Evolutionary conservation across 345 rosid species (phyloP).

Genomic region (Acer yangbiense): DNA sequence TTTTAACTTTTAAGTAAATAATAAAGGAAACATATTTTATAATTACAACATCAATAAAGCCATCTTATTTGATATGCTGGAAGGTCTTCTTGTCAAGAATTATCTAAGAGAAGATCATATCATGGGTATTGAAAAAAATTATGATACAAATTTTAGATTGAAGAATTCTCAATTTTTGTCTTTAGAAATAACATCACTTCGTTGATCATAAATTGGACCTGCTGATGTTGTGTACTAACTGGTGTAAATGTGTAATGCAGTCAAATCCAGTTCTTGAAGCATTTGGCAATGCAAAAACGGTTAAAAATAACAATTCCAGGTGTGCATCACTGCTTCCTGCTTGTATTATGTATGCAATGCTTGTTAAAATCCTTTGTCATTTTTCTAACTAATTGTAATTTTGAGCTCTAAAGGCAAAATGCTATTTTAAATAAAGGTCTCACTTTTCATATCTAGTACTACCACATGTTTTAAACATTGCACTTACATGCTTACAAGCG

Average conservation of each 20-base stretch:
- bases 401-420: neutral
- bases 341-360: neutral
- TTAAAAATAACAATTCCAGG: conserved; percentile 90
- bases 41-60: neutral
- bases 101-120: neutral
- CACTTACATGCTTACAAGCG: conserved; percentile 1
- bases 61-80: neutral
- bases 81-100: neutral
- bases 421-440: neutral
- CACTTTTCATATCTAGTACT: neutral
- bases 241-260: conserved; percentile 42
- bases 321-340: conserved; percentile 32
- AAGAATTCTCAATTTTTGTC: neutral
- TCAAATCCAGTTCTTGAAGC: conserved; percentile 97
- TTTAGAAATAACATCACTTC: neutral
- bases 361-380: neutral
- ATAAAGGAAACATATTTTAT: too few relatives aligned
- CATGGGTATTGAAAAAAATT: neutral
- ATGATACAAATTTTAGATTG: neutral
- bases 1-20: neutral
- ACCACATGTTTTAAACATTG: conserved; percentile 5
- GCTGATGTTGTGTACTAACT: conserved; percentile 23
- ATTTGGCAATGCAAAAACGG: conserved; percentile 95
- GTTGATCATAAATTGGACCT: conserved; percentile 7
- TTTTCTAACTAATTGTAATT: neutral